Conservation (phyloP, 331 rosid genomes). For the Spiraea crenata region DNA sequence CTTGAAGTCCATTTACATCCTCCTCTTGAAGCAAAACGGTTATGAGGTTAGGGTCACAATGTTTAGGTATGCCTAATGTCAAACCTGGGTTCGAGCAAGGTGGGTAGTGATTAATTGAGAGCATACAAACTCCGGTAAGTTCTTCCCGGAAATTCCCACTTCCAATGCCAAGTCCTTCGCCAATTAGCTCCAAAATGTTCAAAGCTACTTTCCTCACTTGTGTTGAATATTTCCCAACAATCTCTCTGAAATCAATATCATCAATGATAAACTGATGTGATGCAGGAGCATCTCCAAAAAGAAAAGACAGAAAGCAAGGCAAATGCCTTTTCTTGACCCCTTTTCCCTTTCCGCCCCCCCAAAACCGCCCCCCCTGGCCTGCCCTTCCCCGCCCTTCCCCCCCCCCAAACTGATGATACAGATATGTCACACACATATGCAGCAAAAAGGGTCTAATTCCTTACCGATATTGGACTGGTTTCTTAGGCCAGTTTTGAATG, state of each 20-base stretch:
- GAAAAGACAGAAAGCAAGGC: no score
- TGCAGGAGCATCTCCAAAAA: no score
- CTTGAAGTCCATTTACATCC: conserved; percentile 17
- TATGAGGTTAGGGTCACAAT: conserved; percentile 15
- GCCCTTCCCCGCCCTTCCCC: no score
- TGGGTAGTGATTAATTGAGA: conserved; percentile 3
- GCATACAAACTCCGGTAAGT: background rate
- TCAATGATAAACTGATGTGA: background rate
- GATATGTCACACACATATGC: no score
- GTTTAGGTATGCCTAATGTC: conserved; percentile 7
- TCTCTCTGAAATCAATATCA: background rate
- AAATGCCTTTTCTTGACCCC: no score
- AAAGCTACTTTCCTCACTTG: background rate
- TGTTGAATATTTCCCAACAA: conserved; percentile 9
- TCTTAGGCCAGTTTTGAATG: conserved; percentile 19
- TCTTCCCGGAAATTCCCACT: background rate
- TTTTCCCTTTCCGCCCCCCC: no score
- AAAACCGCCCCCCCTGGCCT: no score
- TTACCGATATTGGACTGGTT: conserved; percentile 15
- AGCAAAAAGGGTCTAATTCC: no score
- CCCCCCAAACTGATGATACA: no score
- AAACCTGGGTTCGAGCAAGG: conserved; percentile 17
- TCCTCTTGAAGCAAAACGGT: conserved; percentile 15
- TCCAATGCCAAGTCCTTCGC: conserved; percentile 15
- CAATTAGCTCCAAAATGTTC: conserved; percentile 7